Conservation (phyloP, 1,139 yeast genomes). For the Candida glucosophila region DNA sequence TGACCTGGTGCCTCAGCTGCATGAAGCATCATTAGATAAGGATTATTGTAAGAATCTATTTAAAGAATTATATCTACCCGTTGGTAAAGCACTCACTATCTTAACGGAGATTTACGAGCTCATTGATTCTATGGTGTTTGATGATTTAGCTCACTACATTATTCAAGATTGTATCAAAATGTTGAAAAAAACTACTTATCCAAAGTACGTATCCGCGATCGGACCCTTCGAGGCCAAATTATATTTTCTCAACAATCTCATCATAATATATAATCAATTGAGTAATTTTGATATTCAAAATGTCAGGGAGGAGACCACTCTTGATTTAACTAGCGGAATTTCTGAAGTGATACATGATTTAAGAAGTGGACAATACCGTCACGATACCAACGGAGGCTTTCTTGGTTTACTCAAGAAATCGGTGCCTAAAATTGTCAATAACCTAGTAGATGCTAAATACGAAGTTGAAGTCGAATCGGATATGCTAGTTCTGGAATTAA, state of each 20-base stretch:
- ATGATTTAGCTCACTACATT: slow-evolving; percentile 80
- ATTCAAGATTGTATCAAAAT: slow-evolving; percentile 68
- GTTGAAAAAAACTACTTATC: slow-evolving; percentile 40
- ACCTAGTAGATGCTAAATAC: slow-evolving; percentile 76
- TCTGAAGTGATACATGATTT: slow-evolving; percentile 47
- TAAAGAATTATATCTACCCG: slow-evolving; percentile 62
- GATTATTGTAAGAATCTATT: slow-evolving; percentile 30
- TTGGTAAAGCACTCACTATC: slow-evolving; percentile 60
- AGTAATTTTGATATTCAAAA: slow-evolving; percentile 76
- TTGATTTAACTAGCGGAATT: slow-evolving; percentile 72
- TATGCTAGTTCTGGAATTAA: slow-evolving; percentile 57
- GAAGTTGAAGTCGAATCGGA: slow-evolving; percentile 72
- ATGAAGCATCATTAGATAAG: slow-evolving; percentile 30
- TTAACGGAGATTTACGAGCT: slow-evolving; percentile 75
- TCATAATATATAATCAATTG: slow-evolving; percentile 63
- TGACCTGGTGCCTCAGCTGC: slow-evolving; percentile 16
- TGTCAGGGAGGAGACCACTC: slow-evolving; percentile 59
- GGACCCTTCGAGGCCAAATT: slow-evolving; percentile 51
- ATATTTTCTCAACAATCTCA: slow-evolving; percentile 63
- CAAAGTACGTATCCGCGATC: slow-evolving; percentile 37
- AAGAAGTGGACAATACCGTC: slow-evolving; percentile 24
- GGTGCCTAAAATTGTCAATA: slow-evolving; percentile 76
- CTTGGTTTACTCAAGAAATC: slow-evolving; percentile 57
- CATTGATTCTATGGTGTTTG: slow-evolving; percentile 69
- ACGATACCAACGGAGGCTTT: slow-evolving; percentile 33